These are phyloP conservation scores for Neonectria sp. DNA, from an alignment of 2,329 filamentous ascomycete genomes.

Conservation along the genomic window DNA sequence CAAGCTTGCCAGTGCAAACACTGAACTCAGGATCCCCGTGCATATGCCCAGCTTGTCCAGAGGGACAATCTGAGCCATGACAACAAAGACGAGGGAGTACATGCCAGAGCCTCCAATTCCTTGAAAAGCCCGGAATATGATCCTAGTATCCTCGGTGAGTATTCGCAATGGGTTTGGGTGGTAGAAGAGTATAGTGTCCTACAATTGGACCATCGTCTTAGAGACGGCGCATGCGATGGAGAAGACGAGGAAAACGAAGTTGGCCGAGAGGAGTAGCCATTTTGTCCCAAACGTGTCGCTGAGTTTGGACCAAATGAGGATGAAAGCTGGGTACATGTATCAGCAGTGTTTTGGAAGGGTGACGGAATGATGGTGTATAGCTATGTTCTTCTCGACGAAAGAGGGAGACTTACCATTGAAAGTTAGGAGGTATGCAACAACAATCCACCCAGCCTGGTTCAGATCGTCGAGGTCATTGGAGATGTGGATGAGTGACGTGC, in stretches of 20 bases:
- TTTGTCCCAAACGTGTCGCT: conserved; percentile 21
- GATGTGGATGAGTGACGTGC: conserved; percentile 17
- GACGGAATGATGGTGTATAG: too few species aligned
- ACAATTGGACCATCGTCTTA: conserved; percentile 23
- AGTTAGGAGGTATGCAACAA: conserved; percentile 14
- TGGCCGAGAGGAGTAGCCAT: conserved; percentile 5
- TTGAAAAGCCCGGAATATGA: conserved; percentile 22
- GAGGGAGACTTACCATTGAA: conserved; percentile 4
- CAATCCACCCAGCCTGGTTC: conserved; percentile 11
- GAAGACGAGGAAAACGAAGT: conserved; percentile 13
- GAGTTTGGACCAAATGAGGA: conserved; percentile 21
- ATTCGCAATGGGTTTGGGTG: background rate
- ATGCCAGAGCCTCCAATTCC: conserved; percentile 26
- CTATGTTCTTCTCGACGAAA: background rate
- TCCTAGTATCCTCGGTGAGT: background rate
- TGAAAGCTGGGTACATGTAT: background rate
- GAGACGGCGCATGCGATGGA: conserved; percentile 18
- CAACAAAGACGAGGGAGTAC: conserved; percentile 19
- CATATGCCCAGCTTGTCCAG: conserved; percentile 22
- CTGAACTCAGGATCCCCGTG: conserved; percentile 17
- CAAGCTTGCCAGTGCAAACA: conserved; percentile 21
- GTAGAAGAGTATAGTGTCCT: background rate
- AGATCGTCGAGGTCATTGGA: conserved; percentile 8
- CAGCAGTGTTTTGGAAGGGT: background rate
- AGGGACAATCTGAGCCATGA: conserved; percentile 18